Base-by-base conservation (phyloP, 495 filamentous ascomycete genomes). In the Xylaria intraflava region DNA sequence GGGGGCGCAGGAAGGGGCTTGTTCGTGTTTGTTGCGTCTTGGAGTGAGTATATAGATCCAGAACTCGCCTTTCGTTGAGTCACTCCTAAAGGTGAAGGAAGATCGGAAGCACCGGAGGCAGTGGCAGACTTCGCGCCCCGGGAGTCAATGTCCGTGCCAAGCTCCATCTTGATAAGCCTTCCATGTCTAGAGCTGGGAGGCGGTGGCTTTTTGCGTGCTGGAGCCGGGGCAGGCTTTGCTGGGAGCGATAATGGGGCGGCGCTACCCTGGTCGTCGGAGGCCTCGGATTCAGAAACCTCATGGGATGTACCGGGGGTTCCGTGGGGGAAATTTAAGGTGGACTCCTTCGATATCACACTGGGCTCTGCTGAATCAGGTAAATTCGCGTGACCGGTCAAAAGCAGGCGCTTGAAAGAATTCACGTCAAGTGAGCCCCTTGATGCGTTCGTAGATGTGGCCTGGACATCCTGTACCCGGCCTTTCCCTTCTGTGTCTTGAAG, bases 151-250 rank as follows among this genome's bases (percentile, higher is more conserved):
- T 58, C 61, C 27, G 52, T 45, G 20, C 64, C 64, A 22, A 65
- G 57, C 51, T 65, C 69, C 22, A 67, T 56, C 56, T 71, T 80
- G 39, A 88, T 86, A n/a, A 81, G 68, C 62, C 83, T 86, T 6
- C 86, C 86, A 68, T 87, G 84, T 50, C 84, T 78, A 36, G 76
- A 83, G 59, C 70, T 83, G 1, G 85, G 83, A 22, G 80, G 77
- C 14, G 81, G 80, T 26, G 70, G 72, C 49, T 71, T 71, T 59
- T 70, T 70, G 46, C 65, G 60, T 14, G 52, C 27, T 2, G 65
- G 62, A 17, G 59, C 33, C n/a, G n/a, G n/a, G 9, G 63, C 62
- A 6, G 65, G 53, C 8, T 19, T 19, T 0, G 57, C 24, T n/a
- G 57, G 40, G 39, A 61, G 51, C 36, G 59, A 55, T 14, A 58